phyloP scores from a whole-genome alignment of 2,329 filamentous ascomycete species.

The Lachnellula cervina region DNA sequence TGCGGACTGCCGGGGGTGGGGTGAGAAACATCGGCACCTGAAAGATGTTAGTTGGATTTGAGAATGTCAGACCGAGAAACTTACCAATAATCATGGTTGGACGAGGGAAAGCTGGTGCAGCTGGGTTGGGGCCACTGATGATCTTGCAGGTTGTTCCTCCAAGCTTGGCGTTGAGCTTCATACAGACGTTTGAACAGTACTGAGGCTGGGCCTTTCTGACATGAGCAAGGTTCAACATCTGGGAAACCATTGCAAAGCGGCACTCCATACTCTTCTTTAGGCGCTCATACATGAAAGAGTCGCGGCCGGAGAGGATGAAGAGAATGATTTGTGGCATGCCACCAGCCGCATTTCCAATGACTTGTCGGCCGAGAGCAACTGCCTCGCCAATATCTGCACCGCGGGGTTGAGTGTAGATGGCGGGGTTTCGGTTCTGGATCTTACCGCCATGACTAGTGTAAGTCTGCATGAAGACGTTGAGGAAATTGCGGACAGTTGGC shows the following conservation, averaged over 20 bases:
- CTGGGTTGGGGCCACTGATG: conserved; percentile 6
- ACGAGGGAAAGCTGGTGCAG: conserved; percentile 37
- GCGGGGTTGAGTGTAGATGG: conserved; percentile 31
- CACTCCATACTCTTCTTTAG: conserved; percentile 90
- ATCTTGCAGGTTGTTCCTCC: conserved; percentile 67
- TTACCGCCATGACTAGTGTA: conserved; percentile 59
- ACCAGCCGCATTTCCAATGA: conserved; percentile 19
- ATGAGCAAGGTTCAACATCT: conserved; percentile 68
- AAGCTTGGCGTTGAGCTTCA: conserved; percentile 97
- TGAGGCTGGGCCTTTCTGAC: conserved; percentile 68
- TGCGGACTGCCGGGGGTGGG: conserved; percentile 60
- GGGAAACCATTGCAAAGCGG: conserved; percentile 75
- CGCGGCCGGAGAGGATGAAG: conserved; percentile 69
- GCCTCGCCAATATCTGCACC: conserved; percentile 12
- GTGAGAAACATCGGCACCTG: conserved; percentile 90
- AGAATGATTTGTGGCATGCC: conserved; percentile 67
- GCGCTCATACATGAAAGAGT: conserved; percentile 68
- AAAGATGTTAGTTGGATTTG: conserved; percentile 38
- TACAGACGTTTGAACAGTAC: conserved; percentile 87
- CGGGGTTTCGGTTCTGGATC: conserved; percentile 42
- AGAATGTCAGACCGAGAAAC: neutral
- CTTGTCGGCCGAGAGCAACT: conserved; percentile 11
- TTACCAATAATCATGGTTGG: conserved; percentile 74
- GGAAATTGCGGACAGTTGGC: conserved; percentile 46
- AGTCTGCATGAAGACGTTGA: conserved; percentile 55